phyloP scores from a whole-genome alignment of 176 grass and related monocot species.

The Thalia dealbata region DNA sequence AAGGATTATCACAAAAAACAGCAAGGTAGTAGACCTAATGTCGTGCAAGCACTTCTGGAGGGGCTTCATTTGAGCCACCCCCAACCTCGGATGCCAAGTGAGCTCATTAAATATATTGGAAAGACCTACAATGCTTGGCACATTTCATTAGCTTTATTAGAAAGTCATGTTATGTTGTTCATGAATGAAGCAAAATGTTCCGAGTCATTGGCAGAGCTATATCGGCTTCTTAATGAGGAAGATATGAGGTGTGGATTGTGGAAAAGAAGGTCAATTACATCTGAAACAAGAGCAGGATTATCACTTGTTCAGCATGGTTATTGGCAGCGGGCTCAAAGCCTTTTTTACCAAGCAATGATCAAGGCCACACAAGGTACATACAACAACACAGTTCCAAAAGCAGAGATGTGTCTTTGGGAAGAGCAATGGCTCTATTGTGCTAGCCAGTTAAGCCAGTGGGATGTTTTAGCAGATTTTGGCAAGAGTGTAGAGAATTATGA shows the following conservation, averaged over 20 bases:
- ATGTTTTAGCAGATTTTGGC: constrained; percentile 92
- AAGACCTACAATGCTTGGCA: constrained; percentile 98
- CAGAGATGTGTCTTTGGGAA: constrained; percentile 99
- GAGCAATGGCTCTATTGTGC: constrained; percentile 94
- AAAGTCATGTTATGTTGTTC: constrained; percentile 79
- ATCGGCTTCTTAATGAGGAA: constrained; percentile 93
- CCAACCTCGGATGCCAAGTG: constrained; percentile 96
- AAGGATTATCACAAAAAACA: constrained; percentile 99
- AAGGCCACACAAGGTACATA: constrained; percentile 99
- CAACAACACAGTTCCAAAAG: constrained; percentile 87
- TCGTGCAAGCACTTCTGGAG: constrained; percentile 94
- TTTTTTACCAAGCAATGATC: constrained; percentile 99
- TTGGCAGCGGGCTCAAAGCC: constrained; percentile 80
- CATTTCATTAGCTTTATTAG: constrained; percentile 69
- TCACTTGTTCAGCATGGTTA: constrained; percentile 97
- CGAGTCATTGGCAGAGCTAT: constrained; percentile 85
- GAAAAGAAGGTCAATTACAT: constrained; percentile 95
- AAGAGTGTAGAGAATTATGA: constrained; percentile 96
- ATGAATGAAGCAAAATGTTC: constrained; percentile 92
- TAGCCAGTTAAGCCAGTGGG: constrained; percentile 89
- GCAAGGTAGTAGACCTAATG: constrained; percentile 87
- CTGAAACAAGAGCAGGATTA: constrained; percentile 91
- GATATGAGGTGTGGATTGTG: constrained; percentile 98
- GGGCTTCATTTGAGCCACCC: constrained; percentile 98
- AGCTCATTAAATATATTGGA: constrained; percentile 98